Base-by-base conservation (phyloP, 768 basidiomycete species). In the Gloeopeniophorella convolvens region DNA sequence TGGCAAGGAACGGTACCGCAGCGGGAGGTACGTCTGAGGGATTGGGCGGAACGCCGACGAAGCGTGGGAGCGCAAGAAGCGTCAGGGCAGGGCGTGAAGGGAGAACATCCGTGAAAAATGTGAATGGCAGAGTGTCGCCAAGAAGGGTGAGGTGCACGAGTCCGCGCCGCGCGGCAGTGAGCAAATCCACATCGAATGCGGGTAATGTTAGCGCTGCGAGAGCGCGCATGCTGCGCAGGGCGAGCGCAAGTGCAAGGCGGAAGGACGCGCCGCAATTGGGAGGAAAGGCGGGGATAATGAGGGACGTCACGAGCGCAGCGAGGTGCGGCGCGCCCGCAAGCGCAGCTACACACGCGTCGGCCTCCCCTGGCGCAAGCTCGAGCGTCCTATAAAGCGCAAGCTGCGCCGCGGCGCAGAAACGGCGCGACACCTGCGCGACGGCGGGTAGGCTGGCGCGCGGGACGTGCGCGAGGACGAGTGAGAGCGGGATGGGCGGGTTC, bases 221-320 rank as follows among this genome's bases (percentile, higher is more conserved):
- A 3, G 59, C 51, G 37, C 55, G 56, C 68, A 67, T 69, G 42
- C 63, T 63, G 40, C 57, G 61, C 42, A 68, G 60, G 2, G 68
- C 66, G 24, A 68, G 55, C 1, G 63, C 60, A 10, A 66, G 55
- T 12, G 57, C 59, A 28, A 58, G 47, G 3, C 58, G 45, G 34
- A 61, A 50, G 26, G 54, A 27, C 8, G 50, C 16, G 55, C 48
- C 16, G 55, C 30, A 20, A 21, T 34, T 13, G 59, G 59, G 12
- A 46, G 54, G 28, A 40, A 42, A 28, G 20, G 37, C 7, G 39
- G 56, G 59, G 0, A 58, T 28, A 0, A 56, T 44, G 39, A 68
- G 66, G n/a, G 45, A 33, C 6, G 52, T 58, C 18, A 68, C 64
- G 32, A 62, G 58, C 8, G 32, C 43, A 0, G 65, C 66, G n/a